Conservation (phyloP, 495 filamentous ascomycete species). For the Aspergillus funiculosus region DNA sequence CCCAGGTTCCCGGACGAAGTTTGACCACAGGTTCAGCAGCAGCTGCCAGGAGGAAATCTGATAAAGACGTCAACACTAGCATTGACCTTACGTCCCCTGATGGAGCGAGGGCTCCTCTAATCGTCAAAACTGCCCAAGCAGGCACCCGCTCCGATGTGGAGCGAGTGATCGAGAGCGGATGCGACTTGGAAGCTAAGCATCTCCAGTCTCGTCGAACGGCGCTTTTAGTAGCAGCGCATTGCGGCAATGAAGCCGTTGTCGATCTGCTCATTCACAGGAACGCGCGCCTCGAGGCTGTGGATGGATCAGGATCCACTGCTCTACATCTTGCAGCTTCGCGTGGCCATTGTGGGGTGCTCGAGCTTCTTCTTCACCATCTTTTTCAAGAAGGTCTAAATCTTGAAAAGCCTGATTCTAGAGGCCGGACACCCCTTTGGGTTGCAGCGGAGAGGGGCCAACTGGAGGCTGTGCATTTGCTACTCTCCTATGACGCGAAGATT, state of each 20-base stretch:
- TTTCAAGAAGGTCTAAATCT: conserved; percentile 27
- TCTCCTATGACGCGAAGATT: conserved; percentile 27
- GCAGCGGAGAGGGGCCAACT: conserved; percentile 29
- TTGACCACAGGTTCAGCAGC: conserved; percentile 8
- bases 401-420: conserved; percentile 28
- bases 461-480: conserved; percentile 20
- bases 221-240: conserved; percentile 43
- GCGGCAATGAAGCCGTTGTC: conserved; percentile 41
- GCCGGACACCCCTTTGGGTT: conserved; percentile 35
- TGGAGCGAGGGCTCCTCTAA: conserved; percentile 29
- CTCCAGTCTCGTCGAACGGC: conserved; percentile 33
- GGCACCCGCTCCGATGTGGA: conserved; percentile 37
- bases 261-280: conserved; percentile 34
- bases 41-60: conserved; percentile 14
- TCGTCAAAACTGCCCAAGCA: conserved; percentile 39
- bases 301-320: conserved; percentile 34
- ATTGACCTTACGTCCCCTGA: conserved; percentile 36
- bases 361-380: conserved; percentile 32
- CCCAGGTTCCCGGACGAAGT: conserved; percentile 5
- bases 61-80: conserved; percentile 29
- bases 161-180: conserved; percentile 33
- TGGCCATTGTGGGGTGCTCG: conserved; percentile 34
- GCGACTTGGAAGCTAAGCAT: conserved; percentile 37
- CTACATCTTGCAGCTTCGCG: conserved; percentile 42
- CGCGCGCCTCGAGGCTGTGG: conserved; percentile 31